phyloP scores from a whole-genome alignment of 1,284 basidiomycete genomes.

The Naganishia sp. region DNA sequence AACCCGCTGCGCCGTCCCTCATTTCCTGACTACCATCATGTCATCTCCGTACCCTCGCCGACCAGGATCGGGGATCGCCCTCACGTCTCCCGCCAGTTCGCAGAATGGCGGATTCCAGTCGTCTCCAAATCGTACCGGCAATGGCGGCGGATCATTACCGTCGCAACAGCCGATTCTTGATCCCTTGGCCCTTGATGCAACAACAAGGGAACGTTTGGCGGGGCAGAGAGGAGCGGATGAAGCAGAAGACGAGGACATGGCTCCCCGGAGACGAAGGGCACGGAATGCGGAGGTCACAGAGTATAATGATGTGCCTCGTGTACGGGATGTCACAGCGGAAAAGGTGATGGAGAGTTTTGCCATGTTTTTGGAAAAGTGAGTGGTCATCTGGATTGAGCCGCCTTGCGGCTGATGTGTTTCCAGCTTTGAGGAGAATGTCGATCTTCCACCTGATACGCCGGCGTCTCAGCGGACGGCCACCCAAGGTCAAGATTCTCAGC shows the following conservation, averaged over 20 bases:
- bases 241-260: constrained; percentile 27
- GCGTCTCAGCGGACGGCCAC: constrained; percentile 65
- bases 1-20: not conserved
- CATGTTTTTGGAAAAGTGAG: constrained; percentile 84
- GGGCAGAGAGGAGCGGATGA: constrained; percentile 17
- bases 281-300: constrained; percentile 13
- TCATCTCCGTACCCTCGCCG: constrained; percentile 29
- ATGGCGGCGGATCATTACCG: constrained; percentile 10
- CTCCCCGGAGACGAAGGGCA: constrained; percentile 11
- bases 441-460: constrained; percentile 74
- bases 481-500: constrained; percentile 39
- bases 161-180: constrained; percentile 27
- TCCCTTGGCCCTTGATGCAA: constrained; percentile 14
- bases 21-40: constrained; percentile 4
- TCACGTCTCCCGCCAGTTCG: constrained; percentile 26
- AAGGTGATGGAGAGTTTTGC: constrained; percentile 88
- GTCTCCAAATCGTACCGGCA: constrained; percentile 1
- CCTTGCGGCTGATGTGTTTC: not conserved
- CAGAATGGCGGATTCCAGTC: constrained; percentile 15
- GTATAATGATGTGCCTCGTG: constrained; percentile 54
- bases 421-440: constrained; percentile 79
- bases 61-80: constrained; percentile 19
- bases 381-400: not conserved
- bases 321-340: constrained; percentile 89
- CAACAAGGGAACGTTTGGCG: constrained; percentile 4